phyloP scores from a whole-genome alignment of 192 early-diverging fungal species.

The Coemansia sp. region DNA sequence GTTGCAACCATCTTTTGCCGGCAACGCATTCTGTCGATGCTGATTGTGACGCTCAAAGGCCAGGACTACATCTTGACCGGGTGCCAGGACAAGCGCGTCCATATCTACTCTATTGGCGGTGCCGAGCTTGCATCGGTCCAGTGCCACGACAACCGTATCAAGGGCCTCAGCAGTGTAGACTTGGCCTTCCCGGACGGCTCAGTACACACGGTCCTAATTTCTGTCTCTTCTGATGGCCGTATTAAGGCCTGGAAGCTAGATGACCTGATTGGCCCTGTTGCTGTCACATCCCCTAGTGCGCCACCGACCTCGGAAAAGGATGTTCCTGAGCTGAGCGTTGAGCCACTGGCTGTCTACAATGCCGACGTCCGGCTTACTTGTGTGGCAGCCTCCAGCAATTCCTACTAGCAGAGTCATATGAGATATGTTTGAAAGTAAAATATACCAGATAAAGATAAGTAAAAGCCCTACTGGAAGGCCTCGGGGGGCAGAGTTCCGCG shows the following conservation, averaged over 20 bases:
- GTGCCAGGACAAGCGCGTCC: slow-evolving; percentile 53
- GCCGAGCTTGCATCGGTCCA: slow-evolving; percentile 30
- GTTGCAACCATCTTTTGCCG: slow-evolving; percentile 34
- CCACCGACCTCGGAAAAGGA: background rate
- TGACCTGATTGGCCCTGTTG: slow-evolving; percentile 40
- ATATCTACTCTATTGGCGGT: slow-evolving; percentile 42
- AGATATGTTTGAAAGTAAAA: background rate
- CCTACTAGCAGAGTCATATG: slow-evolving; percentile 5
- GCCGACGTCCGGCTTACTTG: slow-evolving; percentile 64
- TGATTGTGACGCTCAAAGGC: slow-evolving; percentile 21
- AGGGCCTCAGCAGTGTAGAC: slow-evolving; percentile 30
- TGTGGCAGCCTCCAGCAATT: slow-evolving; percentile 28
- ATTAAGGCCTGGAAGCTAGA: slow-evolving; percentile 71
- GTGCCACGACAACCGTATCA: slow-evolving; percentile 45
- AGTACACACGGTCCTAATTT: slow-evolving; percentile 47
- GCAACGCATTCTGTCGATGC: slow-evolving; percentile 39
- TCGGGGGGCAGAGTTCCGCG: slow-evolving; percentile 37
- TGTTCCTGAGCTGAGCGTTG: slow-evolving; percentile 3
- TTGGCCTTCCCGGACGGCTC: slow-evolving; percentile 37
- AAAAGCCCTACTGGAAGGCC: slow-evolving; percentile 34
- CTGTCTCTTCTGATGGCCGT: slow-evolving; percentile 71
- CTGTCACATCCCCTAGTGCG: background rate
- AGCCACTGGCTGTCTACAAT: slow-evolving; percentile 57
- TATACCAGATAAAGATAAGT: background rate
- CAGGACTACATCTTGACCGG: slow-evolving; percentile 34